phyloP scores from a whole-genome alignment of 306 rosid genomes.

The Prunus kanzakura region DNA sequence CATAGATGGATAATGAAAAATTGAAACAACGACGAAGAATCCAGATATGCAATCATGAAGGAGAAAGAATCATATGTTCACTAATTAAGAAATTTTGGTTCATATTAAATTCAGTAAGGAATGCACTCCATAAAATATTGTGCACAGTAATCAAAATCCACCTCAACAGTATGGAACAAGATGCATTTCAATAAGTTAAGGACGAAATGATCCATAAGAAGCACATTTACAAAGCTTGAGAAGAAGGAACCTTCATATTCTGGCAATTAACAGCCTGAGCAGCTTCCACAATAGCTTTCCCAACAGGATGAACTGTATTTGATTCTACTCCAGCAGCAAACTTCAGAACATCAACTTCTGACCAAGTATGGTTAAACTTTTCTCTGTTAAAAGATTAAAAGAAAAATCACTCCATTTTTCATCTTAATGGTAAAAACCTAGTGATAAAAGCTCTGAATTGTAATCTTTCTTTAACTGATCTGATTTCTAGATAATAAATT shows the following conservation, averaged over 20 bases:
- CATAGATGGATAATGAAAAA: background rate
- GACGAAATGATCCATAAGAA: background rate
- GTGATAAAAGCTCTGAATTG: background rate
- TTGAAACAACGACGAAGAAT: background rate
- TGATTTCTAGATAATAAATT: background rate
- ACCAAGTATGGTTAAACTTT: slow-evolving; percentile 41
- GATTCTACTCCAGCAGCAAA: slow-evolving; percentile 93
- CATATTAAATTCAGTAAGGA: background rate
- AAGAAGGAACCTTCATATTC: slow-evolving; percentile 50
- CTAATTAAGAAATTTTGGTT: background rate
- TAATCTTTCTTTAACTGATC: slow-evolving; percentile 1
- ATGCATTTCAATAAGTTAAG: background rate
- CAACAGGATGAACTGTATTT: slow-evolving; percentile 90
- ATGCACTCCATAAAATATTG: background rate
- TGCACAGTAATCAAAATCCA: background rate
- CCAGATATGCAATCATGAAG: background rate
- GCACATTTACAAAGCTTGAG: background rate
- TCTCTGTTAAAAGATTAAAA: slow-evolving; percentile 37
- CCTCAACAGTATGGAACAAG: background rate
- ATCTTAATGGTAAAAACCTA: slow-evolving; percentile 4
- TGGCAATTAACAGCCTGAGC: slow-evolving; percentile 59
- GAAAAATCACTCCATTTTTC: slow-evolving; percentile 1
- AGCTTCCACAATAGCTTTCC: slow-evolving; percentile 90
- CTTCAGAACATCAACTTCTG: slow-evolving; percentile 73
- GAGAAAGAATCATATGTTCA: background rate